phyloP scores from a whole-genome alignment of 2,329 filamentous ascomycete genomes.

The Penicillium sp. region DNA sequence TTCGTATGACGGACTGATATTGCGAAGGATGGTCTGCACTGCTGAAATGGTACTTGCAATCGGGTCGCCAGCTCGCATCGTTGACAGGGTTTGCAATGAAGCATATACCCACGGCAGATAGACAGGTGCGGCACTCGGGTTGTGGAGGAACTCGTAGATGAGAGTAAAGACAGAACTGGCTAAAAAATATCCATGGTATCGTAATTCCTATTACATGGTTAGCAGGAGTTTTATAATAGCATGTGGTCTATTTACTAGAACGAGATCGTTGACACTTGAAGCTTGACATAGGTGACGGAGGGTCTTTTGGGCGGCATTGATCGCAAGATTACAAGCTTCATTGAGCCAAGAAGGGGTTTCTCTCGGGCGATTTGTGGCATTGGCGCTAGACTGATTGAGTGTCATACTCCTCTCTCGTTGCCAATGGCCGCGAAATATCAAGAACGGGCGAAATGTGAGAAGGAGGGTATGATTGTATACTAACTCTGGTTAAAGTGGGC shows the following conservation, averaged over 20 bases:
- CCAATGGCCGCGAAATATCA: constrained; percentile 46
- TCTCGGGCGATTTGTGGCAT: constrained; percentile 17
- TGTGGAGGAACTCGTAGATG: constrained; percentile 46
- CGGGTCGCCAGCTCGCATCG: constrained; percentile 35
- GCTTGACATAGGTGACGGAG: constrained; percentile 44
- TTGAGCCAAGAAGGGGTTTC: constrained; percentile 43
- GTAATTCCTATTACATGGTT: constrained; percentile 37
- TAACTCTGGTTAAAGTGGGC: constrained; percentile 17
- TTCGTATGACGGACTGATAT: constrained; percentile 32
- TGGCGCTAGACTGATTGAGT: constrained; percentile 4
- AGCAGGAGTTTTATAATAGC: background rate
- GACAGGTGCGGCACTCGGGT: constrained; percentile 34
- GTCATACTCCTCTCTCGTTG: constrained; percentile 31
- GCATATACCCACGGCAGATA: constrained; percentile 47
- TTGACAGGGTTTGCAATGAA: constrained; percentile 36
- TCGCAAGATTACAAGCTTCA: constrained; percentile 44
- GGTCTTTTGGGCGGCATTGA: constrained; percentile 43
- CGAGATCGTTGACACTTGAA: constrained; percentile 41
- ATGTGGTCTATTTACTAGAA: constrained; percentile 30
- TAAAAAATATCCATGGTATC: constrained; percentile 48
- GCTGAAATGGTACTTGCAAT: constrained; percentile 30
- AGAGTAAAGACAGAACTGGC: constrained; percentile 44
- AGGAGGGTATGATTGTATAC: constrained; percentile 47
- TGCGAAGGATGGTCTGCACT: constrained; percentile 34
- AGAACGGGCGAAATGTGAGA: constrained; percentile 46